Evolutionary conservation across 208 protist species (phyloP).

Genomic region (Acanthamoeba triangularis): DNA sequence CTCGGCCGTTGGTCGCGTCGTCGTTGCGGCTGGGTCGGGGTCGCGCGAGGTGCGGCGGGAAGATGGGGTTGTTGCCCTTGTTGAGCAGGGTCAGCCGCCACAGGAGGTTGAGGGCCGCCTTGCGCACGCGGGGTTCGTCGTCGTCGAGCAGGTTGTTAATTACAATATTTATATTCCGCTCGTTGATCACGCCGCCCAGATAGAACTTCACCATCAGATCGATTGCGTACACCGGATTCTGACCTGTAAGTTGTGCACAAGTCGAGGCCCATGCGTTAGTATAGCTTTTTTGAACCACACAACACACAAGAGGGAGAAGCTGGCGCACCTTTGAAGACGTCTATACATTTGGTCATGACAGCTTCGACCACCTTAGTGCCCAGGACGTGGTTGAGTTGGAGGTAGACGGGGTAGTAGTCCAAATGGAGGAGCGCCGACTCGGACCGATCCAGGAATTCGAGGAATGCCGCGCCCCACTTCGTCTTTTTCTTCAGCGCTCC

Average conservation of each 20-base stretch:
- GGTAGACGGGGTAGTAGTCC: slow-evolving; percentile 59
- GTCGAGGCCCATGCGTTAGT: neutral
- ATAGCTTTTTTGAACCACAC: neutral
- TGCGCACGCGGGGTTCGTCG: slow-evolving; percentile 33
- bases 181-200: slow-evolving; percentile 18
- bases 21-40: neutral
- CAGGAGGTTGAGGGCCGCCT: slow-evolving; percentile 18
- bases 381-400: slow-evolving; percentile 11
- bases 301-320: neutral
- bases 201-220: slow-evolving; percentile 43
- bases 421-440: slow-evolving; percentile 47
- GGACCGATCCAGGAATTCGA: slow-evolving; percentile 21
- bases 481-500: slow-evolving; percentile 33
- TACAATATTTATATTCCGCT: slow-evolving; percentile 57
- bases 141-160: slow-evolving; percentile 37
- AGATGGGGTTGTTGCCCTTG: slow-evolving; percentile 17
- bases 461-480: slow-evolving; percentile 7
- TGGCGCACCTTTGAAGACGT: slow-evolving; percentile 22
- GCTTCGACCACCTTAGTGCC: slow-evolving; percentile 33
- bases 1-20: neutral
- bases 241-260: neutral
- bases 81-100: slow-evolving; percentile 27
- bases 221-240: slow-evolving; percentile 2
- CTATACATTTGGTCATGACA: slow-evolving; percentile 43
- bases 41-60: slow-evolving; percentile 1